phyloP scores from a whole-genome alignment of 495 filamentous ascomycete genomes.

The Tuber umbilicatum region DNA sequence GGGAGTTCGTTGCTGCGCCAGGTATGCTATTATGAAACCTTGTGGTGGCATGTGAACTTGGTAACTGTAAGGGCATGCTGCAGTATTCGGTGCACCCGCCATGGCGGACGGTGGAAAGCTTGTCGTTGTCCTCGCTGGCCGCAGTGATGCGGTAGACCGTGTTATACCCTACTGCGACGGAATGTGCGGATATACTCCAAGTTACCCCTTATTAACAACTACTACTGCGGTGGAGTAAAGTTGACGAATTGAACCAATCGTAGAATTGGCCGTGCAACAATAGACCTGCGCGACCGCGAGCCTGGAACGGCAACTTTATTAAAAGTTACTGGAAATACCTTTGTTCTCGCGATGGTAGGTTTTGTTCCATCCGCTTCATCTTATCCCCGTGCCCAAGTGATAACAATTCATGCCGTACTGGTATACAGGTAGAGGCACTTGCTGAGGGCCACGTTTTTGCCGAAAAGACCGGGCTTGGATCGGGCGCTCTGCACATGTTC shows the following conservation, averaged over 20 bases:
- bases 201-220: not conserved
- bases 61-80: conserved; percentile 7
- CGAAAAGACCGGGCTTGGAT: conserved; percentile 72
- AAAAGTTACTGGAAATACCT: conserved; percentile 82
- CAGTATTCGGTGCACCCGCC: conserved; percentile 72
- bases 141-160: conserved; percentile 53
- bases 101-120: conserved; percentile 71
- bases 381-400: not conserved
- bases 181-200: conserved; percentile 45
- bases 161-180: conserved; percentile 70
- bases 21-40: conserved; percentile 33
- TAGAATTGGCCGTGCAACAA: conserved; percentile 57
- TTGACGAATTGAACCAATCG: not conserved
- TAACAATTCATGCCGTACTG: not conserved
- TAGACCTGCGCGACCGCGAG: conserved; percentile 62
- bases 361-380: not conserved
- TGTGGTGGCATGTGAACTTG: not conserved
- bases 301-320: conserved; percentile 56
- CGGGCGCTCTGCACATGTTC: conserved; percentile 60
- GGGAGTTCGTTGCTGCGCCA: conserved; percentile 69
- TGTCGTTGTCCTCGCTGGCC: conserved; percentile 61
- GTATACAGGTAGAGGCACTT: conserved; percentile 51
- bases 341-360: conserved; percentile 70
- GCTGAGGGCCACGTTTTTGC: conserved; percentile 69
- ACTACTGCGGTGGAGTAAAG: not conserved